Evolutionary conservation across 1,284 basidiomycete genomes (phyloP), one percentile per base, ranked within the genome.

Genomic region (Papiliotrema flavescens): DNA sequence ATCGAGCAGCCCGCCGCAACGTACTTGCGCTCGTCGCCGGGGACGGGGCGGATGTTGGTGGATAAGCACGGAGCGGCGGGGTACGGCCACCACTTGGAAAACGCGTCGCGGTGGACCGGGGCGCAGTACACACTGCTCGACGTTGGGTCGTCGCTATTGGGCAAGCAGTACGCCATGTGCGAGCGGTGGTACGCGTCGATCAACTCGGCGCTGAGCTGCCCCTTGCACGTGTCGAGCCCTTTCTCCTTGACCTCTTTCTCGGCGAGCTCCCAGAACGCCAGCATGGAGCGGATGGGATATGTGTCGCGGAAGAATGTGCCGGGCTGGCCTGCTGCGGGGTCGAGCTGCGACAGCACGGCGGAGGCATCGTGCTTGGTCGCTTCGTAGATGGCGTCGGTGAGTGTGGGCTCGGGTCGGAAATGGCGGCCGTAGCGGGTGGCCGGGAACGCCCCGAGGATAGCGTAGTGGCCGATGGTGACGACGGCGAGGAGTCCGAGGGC

Each of bases 81-180:
- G 37, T 66, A 67, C 0, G 71, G 73, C 73, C 73, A 75, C 71
- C 70, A 74, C 3, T 51, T 54, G 9, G 62, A 60, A 47, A 67
- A 67, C 0, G 19, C 7, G 35, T 66, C 53, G 28, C 53, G 50
- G 35, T 66, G 63, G 2, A 73, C 61, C 9, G 67, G 63, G 17
- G 62, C 51, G 54, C 73, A 74, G 23, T 56, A 57, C 36, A 72
- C 62, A n/a, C n/a, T n/a, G n/a, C 50, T 14, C 15, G 24, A n/a
- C 40, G 23, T 15, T 6, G 44, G 8, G 7, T 51, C 47, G 13
- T 23, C 22, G 5, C 51, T 56, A 13, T 26, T 28, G 2, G 62
- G 62, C 23, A 53, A 45, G 49, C 65, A 69, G 48, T 67, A 69
- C 1, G 37, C 56, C 39, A 73, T 15, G 34, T 54, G 36, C 3